Evolutionary conservation across 345 rosid species (phyloP), one percentile per base, ranked within the genome.

Genomic region (Lumnitzera racemosa): DNA sequence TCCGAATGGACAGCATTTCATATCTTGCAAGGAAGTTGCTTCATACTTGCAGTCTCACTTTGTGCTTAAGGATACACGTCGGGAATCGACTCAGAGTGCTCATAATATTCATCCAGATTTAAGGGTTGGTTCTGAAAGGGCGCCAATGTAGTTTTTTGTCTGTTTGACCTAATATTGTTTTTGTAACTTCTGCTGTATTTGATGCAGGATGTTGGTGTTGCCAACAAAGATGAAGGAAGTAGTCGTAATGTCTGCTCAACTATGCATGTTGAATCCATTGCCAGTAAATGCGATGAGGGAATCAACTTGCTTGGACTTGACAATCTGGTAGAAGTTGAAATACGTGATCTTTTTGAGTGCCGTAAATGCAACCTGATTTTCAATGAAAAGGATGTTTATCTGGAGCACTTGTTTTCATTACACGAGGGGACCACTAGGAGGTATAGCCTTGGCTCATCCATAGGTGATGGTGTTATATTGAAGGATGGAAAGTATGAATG

Each of bases 401-500:
- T 87, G 72, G 80, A 81, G 65, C 95, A 87, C 62, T 81, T 87
- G 67, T 73, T 87, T 65, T 81, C 85, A 15, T 72, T 71, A 77
- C 95, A 87, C 65, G 87, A 81, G 72, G 71, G 80, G 67, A 74
- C 82, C 67, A 82, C 90, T 13, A 81, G 85, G 72, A 84, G 74
- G 59, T 80, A 75, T 53, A 77, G 85, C 61, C 78, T 79, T 41
- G 95, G 89, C 57, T 83, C 86, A 56, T 80, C 95, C 51, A 88
- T 87, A 64, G 90, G 88, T 47, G 90, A 84, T 72, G 90, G 88
- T 47, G 88, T 82, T 47, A 87, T 84, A 61, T 65, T 84, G 67
- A 84, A 80, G 66, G 88, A 84, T 65, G 90, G 95, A 20, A 86
- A 86, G 65, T 86, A 74, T 64, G 89, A 86, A 76, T 86, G 94